Evolutionary conservation across 177 flowering plant species (phyloP), one percentile per base, ranked within the genome.

Genomic region (Telopea speciosissima): DNA sequence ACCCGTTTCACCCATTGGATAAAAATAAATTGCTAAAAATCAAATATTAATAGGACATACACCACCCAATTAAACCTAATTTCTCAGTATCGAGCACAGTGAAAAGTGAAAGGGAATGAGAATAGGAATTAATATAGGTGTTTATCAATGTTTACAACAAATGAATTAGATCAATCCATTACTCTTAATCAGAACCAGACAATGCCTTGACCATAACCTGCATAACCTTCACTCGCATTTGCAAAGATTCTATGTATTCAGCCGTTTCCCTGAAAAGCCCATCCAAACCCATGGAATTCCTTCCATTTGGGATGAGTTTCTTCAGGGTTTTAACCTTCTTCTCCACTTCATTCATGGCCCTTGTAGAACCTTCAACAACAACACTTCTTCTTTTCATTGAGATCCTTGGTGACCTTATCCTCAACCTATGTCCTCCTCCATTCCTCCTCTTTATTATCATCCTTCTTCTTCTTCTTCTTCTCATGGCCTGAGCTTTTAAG

Each of bases 141-240:
- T n/a, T n/a, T 28, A 36, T 36, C 40, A 36, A 36, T 36, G 40
- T 3, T 36, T 36, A 36, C 40, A 36, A 28, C 31, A 28, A 28
- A 28, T 28, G 31, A 28, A 28, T 28, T 28, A 28, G 31, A 28
- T 44, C 14, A 3, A 9, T 44, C 14, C 49, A 9, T 49, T 0
- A 26, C 40, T 28, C 45, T n/a, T n/a, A n/a, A 22, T 17, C 21
- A 28, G 63, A 65, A 24, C 21, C 25, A 22, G 72, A 60, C 54
- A 75, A 25, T 19, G 52, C 70, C 44, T 73, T 36, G 13, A 78
- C 83, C 78, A 78, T 63, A 24, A 52, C 26, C 68, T 78, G 81
- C 83, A 81, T 78, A 49, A 74, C 72, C 59, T 71, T 76, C 61
- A 78, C 81, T 23, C 70, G 69, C 78, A 69, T 71, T 69, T 79